Base-by-base conservation (phyloP, 768 basidiomycete genomes). In the Trametes elegans region DNA sequence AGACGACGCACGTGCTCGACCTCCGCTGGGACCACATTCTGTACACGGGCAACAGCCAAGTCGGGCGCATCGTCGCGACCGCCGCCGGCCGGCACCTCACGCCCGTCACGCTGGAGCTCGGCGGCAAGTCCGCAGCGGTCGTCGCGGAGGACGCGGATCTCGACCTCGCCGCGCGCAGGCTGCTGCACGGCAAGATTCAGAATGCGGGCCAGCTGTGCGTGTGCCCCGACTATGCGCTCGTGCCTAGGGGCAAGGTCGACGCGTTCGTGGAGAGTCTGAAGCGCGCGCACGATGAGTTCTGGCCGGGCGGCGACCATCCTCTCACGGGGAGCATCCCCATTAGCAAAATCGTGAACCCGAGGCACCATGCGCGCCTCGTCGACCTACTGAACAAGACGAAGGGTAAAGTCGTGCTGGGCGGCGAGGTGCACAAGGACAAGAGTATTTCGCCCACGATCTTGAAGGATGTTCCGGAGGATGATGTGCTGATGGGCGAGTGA, bases 141-240 rank as follows among this genome's bases (percentile, higher is more conserved):
- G 66, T 84, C 35, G 76, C 76, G 46, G 53, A 73, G 7, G 69
- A 71, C 21, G 69, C 67, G 58, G 73, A 76, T 62, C 59, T 83
- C 59, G 68, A 75, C 5, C 55, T 84, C 28, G 78, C 82, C 0
- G 88, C 87, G 3, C 81, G 79, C 62, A 78, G 88, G 7, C 76
- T 87, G 29, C 68, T 88, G 24, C 86, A 80, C 78, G 87, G 83
- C 1, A 90, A 89, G 68, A 71, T 71, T 8, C 74, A 70, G 53
- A 89, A 90, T 58, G 74, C 80, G 2, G 88, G 88, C 8, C 87
- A 88, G 76, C 67, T 75, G 19, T 76, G 76, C 47, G 69, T 76
- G 7, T 61, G 70, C 1, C 78, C 77, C 0, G 78, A 81, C 60
- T 80, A 80, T 56, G 61, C 75, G 34, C 68, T 82, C 14, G 67